Conservation (phyloP, 495 filamentous ascomycete genomes). For the Penicillium paradoxum region DNA sequence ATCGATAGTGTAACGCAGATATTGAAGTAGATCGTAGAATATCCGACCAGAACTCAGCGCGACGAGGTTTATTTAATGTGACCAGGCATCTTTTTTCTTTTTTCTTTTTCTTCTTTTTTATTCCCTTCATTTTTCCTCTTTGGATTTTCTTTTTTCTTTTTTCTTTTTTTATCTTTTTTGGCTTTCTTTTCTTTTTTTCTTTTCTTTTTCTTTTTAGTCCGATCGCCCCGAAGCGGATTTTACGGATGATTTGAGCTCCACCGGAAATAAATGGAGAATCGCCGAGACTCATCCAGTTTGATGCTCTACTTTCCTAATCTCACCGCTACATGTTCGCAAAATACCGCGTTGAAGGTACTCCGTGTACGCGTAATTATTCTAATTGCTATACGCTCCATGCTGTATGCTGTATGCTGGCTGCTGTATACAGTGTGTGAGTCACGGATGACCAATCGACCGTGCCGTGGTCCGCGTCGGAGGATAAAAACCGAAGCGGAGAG, state of each 20-base stretch:
- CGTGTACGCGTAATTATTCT: no score
- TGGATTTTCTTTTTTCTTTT: neutral
- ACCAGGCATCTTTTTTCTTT: neutral
- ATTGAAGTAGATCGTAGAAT: neutral
- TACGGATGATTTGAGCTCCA: constrained; percentile 3
- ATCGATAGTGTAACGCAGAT: neutral
- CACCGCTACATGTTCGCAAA: constrained; percentile 7
- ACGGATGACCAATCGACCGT: constrained; percentile 10
- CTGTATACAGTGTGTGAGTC: no score
- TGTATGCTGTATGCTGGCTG: no score
- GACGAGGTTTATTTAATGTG: constrained; percentile 2
- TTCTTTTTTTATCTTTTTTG: neutral
- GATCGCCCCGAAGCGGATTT: constrained; percentile 6
- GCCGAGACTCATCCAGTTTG: neutral
- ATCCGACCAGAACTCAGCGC: neutral
- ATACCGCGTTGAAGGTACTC: no score
- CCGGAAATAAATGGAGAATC: constrained; percentile 4
- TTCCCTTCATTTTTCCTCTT: neutral
- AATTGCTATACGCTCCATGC: no score
- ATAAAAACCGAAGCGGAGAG: neutral
- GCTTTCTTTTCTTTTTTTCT: neutral
- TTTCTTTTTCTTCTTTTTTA: neutral
- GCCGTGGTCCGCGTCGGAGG: constrained; percentile 1
- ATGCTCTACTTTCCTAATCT: neutral
- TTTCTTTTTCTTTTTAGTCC: neutral